Evolutionary conservation across 352 stramenopile genomes (phyloP), one percentile per base, ranked within the genome.

Genomic region (Phytopythium helicoides): DNA sequence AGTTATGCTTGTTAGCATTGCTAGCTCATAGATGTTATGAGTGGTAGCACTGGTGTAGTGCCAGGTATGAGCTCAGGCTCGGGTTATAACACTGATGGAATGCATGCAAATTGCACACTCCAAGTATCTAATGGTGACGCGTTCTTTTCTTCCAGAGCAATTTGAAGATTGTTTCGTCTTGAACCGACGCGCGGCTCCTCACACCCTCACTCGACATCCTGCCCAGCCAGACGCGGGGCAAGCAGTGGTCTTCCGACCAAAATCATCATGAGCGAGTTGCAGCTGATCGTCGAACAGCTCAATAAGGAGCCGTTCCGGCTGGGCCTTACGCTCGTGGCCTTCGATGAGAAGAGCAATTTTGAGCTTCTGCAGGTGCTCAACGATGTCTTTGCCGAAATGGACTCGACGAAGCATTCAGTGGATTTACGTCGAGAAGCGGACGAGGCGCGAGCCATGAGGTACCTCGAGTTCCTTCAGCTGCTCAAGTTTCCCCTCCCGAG

Each of bases 281-380:
- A 93, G 60, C 77, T 95, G 51, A 98, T 98, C 67, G 92, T 98
- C 34, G 84, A 96, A 71, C 76, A 92, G 58, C 81, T 98, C 53
- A 97, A 97, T 69, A 90, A 97, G 62, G 80, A 93, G 54, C 89
- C 91, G 8, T 98, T 98, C 74, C 83, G 78, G 10, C 79, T 95
- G 23, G 84, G 90, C 8, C 71, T 97, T 50, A 92, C 81, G 23
- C 70, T 97, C 52, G 86, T 96, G 41, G 90, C 92, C 37, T 98
- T 98, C 53, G 95, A 98, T 51, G 92, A 97, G 68, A 97, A 98
- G 58, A 86, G 78, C 54, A 90, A 87, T 59, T 92, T 94, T 39
- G 93, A 98, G 57, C 67, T 98, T 42, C 76, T 98, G 10, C 88
- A 98, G 70, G 81, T 97, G 39, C 77, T 98, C 9, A 96, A 97